Conservation (phyloP, 257 asterid species). For the Gardenia jasminoides region DNA sequence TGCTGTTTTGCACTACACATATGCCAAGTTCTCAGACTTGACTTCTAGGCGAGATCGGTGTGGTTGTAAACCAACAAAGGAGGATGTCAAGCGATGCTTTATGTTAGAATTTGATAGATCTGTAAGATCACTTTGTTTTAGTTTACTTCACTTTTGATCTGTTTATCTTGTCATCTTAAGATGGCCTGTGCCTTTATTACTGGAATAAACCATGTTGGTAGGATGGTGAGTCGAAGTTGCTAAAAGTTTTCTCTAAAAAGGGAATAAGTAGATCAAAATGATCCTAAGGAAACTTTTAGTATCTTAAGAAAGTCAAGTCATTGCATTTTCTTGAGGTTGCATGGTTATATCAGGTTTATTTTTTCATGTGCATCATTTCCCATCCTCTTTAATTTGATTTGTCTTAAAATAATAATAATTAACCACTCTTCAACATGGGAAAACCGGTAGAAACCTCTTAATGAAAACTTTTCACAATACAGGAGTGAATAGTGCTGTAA, state of each 20-base stretch:
- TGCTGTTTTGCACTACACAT: constrained; percentile 66
- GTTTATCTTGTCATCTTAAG: constrained; percentile 1
- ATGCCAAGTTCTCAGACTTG: constrained; percentile 64
- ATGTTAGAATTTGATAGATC: constrained; percentile 67
- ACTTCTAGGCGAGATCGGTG: constrained; percentile 67
- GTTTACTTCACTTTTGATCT: background rate
- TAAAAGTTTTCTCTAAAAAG: no score
- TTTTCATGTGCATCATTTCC: no score
- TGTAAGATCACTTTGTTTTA: constrained; percentile 38
- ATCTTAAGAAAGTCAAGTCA: background rate
- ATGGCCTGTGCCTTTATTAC: background rate
- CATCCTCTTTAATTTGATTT: background rate
- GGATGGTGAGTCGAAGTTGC: background rate
- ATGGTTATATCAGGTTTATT: no score
- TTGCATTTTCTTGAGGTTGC: no score
- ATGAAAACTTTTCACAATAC: background rate
- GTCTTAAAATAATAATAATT: background rate
- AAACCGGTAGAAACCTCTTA: background rate
- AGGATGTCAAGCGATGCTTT: constrained; percentile 61
- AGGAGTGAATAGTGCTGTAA: background rate
- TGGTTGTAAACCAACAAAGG: constrained; percentile 63
- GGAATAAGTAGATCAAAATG: background rate
- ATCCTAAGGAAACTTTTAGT: background rate
- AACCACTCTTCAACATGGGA: background rate
- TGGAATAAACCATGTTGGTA: background rate